These are phyloP conservation scores for Penicillium simplicissimum DNA, from an alignment of 495 filamentous ascomycete genomes.

Conservation along the genomic window DNA sequence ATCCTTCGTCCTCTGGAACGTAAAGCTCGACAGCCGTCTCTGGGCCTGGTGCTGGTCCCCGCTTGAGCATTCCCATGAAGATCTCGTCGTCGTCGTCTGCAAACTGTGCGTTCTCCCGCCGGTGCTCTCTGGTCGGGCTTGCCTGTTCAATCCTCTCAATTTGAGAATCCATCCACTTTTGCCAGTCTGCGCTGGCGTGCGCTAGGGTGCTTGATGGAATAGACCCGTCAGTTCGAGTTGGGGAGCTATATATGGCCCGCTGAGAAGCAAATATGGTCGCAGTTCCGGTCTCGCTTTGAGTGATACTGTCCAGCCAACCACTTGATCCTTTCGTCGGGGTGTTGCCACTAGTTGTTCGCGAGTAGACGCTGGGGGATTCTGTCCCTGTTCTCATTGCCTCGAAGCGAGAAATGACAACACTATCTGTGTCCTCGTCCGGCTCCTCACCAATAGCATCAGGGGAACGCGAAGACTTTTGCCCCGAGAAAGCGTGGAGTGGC, in stretches of 20 bases:
- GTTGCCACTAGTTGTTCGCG: slow-evolving; percentile 51
- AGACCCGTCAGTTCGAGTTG: slow-evolving; percentile 21
- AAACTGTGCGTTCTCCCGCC: slow-evolving; percentile 62
- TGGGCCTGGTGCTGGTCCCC: slow-evolving; percentile 4
- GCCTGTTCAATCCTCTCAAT: slow-evolving; percentile 40
- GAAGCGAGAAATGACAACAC: slow-evolving; percentile 21
- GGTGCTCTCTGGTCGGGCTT: slow-evolving; percentile 47
- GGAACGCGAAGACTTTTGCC: not conserved
- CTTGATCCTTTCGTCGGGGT: slow-evolving; percentile 31
- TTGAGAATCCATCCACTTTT: slow-evolving; percentile 51
- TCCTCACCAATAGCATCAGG: slow-evolving; percentile 12
- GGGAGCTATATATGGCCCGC: slow-evolving; percentile 41
- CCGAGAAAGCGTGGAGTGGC: not conserved
- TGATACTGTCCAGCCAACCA: not conserved
- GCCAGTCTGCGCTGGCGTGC: slow-evolving; percentile 44
- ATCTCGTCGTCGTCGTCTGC: slow-evolving; percentile 43
- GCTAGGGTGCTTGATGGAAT: not conserved
- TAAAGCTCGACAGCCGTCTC: not conserved
- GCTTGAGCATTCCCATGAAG: slow-evolving; percentile 18
- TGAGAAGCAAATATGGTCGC: slow-evolving; percentile 49
- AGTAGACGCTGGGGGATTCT: slow-evolving; percentile 58
- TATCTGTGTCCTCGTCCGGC: slow-evolving; percentile 24
- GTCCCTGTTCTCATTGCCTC: slow-evolving; percentile 1
- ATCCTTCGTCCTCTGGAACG: not conserved
- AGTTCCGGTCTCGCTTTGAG: slow-evolving; percentile 33